These are phyloP conservation scores for Suillus plorans DNA, from an alignment of 768 basidiomycete genomes.

Conservation along the genomic window DNA sequence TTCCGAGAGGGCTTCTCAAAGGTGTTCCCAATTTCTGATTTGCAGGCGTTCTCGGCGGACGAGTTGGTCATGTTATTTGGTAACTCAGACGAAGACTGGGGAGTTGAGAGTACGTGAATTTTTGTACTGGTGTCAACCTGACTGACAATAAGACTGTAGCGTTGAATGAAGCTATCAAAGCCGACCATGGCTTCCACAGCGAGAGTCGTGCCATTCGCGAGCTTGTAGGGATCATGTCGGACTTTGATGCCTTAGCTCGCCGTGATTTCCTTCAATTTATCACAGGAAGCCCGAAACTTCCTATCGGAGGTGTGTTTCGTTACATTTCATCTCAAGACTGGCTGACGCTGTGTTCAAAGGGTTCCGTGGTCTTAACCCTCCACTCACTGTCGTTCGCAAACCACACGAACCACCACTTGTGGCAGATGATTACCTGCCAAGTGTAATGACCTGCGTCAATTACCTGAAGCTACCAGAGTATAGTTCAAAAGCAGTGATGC, in stretches of 20 bases:
- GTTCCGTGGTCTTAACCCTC: constrained; percentile 92
- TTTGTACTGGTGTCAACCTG: constrained; percentile 2
- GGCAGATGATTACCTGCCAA: constrained; percentile 93
- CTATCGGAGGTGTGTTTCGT: constrained; percentile 78
- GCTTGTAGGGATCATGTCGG: constrained; percentile 83
- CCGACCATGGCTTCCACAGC: constrained; percentile 96
- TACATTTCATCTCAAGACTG: neutral
- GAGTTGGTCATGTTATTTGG: constrained; percentile 97
- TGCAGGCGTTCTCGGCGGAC: constrained; percentile 90
- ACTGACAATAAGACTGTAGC: constrained; percentile 44
- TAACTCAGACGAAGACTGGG: constrained; percentile 98
- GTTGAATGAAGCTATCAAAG: constrained; percentile 86
- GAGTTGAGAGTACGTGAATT: constrained; percentile 70
- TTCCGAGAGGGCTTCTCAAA: constrained; percentile 95
- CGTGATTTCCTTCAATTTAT: constrained; percentile 95
- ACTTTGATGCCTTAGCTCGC: constrained; percentile 69
- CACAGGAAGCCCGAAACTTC: constrained; percentile 94
- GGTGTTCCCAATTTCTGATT: constrained; percentile 90
- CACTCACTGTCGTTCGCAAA: constrained; percentile 95
- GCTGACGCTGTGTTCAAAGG: constrained; percentile 42
- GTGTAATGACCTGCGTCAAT: constrained; percentile 98
- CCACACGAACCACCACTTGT: constrained; percentile 89
- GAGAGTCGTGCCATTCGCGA: constrained; percentile 91
- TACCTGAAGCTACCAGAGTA: constrained; percentile 97
- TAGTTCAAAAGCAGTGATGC: constrained; percentile 81